These are phyloP conservation scores for Ceratocystis albifundus DNA, from an alignment of 2,329 filamentous ascomycete genomes.

Conservation along the genomic window DNA sequence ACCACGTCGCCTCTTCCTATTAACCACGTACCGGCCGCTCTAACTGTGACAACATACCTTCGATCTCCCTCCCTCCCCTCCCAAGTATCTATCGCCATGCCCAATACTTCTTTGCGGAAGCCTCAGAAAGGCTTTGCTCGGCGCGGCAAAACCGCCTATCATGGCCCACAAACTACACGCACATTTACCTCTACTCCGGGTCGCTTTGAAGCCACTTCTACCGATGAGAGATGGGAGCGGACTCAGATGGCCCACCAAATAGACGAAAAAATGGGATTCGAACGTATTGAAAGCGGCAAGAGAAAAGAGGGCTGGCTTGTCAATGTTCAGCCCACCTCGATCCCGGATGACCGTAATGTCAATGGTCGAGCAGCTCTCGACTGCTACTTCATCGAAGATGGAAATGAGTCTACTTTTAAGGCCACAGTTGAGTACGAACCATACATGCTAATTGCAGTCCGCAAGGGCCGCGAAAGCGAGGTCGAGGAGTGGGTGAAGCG, in stretches of 20 bases:
- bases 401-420: constrained; percentile 68
- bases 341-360: constrained; percentile 73
- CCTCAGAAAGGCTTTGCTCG: constrained; percentile 57
- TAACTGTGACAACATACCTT: neutral
- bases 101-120: constrained; percentile 47
- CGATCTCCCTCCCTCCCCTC: neutral
- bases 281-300: constrained; percentile 78
- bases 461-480: constrained; percentile 76
- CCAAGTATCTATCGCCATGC: constrained; percentile 35
- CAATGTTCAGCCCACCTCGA: constrained; percentile 80
- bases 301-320: constrained; percentile 80
- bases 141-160: constrained; percentile 58
- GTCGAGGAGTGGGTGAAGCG: constrained; percentile 91
- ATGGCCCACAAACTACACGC: constrained; percentile 56
- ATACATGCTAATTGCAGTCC: constrained; percentile 87
- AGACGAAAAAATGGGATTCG: constrained; percentile 90
- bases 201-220: constrained; percentile 72
- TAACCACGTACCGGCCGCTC: neutral
- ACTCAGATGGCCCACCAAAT: constrained; percentile 73
- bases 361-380: constrained; percentile 84
- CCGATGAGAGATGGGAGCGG: constrained; percentile 86
- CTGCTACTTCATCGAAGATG: constrained; percentile 89
- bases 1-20: constrained; percentile 11
- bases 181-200: constrained; percentile 65
- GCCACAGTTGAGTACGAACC: constrained; percentile 93